phyloP scores from a whole-genome alignment of 176 grass and related monocot genomes.

The Poa annua region DNA sequence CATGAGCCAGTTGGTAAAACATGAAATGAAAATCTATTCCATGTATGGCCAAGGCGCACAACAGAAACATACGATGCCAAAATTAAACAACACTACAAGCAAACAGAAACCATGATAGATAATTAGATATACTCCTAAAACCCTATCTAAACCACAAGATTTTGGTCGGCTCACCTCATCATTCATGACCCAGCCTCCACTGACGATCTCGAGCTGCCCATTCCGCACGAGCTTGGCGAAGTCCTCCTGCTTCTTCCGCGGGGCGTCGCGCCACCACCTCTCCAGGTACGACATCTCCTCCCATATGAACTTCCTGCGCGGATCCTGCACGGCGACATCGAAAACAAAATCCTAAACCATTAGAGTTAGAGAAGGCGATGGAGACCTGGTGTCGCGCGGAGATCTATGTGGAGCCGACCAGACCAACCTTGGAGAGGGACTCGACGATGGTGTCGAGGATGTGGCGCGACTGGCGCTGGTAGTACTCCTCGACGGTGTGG shows the following conservation, averaged over 20 bases:
- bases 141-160: slow-evolving; percentile 37
- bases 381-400: background rate
- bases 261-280: slow-evolving; percentile 98
- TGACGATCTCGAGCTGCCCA: slow-evolving; percentile 94
- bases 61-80: background rate
- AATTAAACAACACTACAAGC: slow-evolving; percentile 5
- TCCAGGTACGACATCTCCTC: slow-evolving; percentile 99
- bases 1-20: background rate
- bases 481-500: slow-evolving; percentile 96
- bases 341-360: background rate
- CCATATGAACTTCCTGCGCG: slow-evolving; percentile 93
- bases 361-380: slow-evolving; percentile 23
- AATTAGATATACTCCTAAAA: slow-evolving; percentile 35
- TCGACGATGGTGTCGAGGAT: slow-evolving; percentile 94
- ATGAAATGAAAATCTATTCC: background rate
- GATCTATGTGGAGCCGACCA: background rate
- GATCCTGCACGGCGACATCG: slow-evolving; percentile 52
- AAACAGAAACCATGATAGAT: background rate
- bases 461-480: slow-evolving; percentile 77
- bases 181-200: slow-evolving; percentile 99
- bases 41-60: slow-evolving; percentile 2
- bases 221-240: slow-evolving; percentile 76
- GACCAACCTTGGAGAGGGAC: slow-evolving; percentile 72
- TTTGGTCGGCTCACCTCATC: slow-evolving; percentile 67
- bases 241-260: slow-evolving; percentile 63